Evolutionary conservation across 1,284 basidiomycete species (phyloP).

Genomic region (Athelia sp.): DNA sequence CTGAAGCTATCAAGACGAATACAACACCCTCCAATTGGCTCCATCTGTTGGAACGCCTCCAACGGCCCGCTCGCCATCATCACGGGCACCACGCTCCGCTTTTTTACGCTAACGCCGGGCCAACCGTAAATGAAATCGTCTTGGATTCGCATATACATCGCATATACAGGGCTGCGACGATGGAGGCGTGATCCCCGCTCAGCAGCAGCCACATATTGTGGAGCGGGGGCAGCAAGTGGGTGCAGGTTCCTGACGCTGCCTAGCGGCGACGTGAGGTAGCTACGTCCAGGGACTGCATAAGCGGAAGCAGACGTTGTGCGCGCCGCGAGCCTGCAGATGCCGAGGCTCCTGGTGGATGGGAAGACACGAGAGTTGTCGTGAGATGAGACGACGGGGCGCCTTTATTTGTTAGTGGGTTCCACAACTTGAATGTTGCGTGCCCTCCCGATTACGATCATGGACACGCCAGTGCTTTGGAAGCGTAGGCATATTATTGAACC

Average conservation of each 20-base stretch:
- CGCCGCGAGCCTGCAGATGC: no score
- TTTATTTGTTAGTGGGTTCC: not conserved
- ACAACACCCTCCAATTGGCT: not conserved
- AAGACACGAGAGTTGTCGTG: not conserved
- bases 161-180: slow-evolving; percentile 86
- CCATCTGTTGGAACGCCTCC: not conserved
- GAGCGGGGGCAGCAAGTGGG: slow-evolving; percentile 78
- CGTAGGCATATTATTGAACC: no score
- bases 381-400: not conserved
- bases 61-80: slow-evolving; percentile 45
- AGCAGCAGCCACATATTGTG: slow-evolving; percentile 87
- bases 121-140: slow-evolving; percentile 85
- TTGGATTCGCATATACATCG: slow-evolving; percentile 90
- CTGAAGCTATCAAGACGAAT: not conserved
- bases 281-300: no score
- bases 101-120: no score
- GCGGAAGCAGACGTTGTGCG: no score
- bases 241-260: slow-evolving; percentile 76
- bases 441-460: not conserved
- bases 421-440: not conserved
- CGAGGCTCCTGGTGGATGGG: no score
- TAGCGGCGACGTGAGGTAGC: slow-evolving; percentile 44
- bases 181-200: slow-evolving; percentile 80
- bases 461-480: not conserved
- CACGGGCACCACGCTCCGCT: slow-evolving; percentile 41